Evolutionary conservation across 345 rosid species (phyloP).

Genomic region (Eucalyptus shirleyi): DNA sequence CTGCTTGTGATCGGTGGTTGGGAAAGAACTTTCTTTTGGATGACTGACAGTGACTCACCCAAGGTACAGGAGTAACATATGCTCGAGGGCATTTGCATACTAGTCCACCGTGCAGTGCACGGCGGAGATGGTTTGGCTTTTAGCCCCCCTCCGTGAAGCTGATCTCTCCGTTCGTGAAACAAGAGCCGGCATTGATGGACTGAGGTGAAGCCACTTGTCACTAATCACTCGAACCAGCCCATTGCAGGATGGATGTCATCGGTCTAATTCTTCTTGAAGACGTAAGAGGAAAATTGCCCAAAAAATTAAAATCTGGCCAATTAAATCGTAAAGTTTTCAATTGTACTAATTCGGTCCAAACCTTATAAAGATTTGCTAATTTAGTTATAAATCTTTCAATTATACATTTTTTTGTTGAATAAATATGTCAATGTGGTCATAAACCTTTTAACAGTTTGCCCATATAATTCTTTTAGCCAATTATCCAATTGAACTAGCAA

Average conservation of each 20-base stretch:
- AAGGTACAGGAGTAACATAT: not conserved
- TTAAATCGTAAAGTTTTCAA: no score
- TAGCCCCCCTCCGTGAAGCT: not conserved
- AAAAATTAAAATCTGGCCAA: no score
- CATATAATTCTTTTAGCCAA: no score
- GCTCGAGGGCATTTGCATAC: not conserved
- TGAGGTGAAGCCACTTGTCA: not conserved
- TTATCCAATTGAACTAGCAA: no score
- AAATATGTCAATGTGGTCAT: rapidly evolving
- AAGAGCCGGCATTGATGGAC: not conserved
- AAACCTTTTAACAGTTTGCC: rapidly evolving
- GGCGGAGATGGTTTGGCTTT: not conserved
- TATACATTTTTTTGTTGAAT: no score
- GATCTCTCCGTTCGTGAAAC: not conserved
- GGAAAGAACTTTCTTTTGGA: not conserved
- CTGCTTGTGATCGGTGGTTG: not conserved
- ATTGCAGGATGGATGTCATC: not conserved
- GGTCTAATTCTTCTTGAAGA: not conserved
- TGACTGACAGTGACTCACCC: not conserved
- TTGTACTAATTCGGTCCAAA: no score
- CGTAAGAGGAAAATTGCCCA: no score
- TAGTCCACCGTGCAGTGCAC: not conserved
- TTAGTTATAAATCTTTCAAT: no score
- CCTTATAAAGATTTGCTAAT: no score
- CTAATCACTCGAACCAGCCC: not conserved